Evolutionary conservation across 2,329 filamentous ascomycete species (phyloP).

Genomic region (Paracoccidioides lutzii): DNA sequence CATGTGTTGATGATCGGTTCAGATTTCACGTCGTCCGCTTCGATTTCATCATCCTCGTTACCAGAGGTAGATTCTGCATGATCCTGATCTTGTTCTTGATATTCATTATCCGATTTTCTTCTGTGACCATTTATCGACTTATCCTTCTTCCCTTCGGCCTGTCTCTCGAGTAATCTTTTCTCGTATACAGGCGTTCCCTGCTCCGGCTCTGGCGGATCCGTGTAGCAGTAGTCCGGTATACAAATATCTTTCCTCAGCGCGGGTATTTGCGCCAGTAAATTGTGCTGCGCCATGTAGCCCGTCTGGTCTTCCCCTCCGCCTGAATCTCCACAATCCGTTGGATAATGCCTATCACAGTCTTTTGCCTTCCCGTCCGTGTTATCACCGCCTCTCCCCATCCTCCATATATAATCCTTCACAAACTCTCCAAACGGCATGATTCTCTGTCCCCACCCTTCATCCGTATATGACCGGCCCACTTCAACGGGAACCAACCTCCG

Average conservation of each 20-base stretch:
- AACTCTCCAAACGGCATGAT: slow-evolving; percentile 66
- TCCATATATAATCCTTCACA: slow-evolving; percentile 46
- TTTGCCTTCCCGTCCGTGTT: background rate
- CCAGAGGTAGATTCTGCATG: background rate
- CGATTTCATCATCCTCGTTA: background rate
- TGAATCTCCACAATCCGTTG: background rate
- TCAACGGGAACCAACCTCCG: slow-evolving; percentile 75
- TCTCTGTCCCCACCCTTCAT: slow-evolving; percentile 69
- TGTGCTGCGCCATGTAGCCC: slow-evolving; percentile 85
- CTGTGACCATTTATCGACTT: slow-evolving; percentile 22
- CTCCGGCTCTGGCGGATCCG: slow-evolving; percentile 46
- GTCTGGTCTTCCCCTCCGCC: slow-evolving; percentile 23
- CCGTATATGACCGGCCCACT: slow-evolving; percentile 74
- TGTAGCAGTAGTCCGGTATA: slow-evolving; percentile 76
- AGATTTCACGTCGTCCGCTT: slow-evolving; percentile 9
- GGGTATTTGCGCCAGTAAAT: slow-evolving; percentile 74
- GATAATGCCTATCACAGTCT: background rate
- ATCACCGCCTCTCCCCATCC: slow-evolving; percentile 7
- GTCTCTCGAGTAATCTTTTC: slow-evolving; percentile 21
- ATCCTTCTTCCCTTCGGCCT: slow-evolving; percentile 16
- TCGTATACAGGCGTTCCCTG: slow-evolving; percentile 34
- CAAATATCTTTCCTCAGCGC: slow-evolving; percentile 59
- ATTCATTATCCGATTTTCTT: no score
- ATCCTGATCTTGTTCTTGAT: background rate
- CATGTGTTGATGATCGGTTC: slow-evolving; percentile 74